Evolutionary conservation across 2,329 filamentous ascomycete species (phyloP), one percentile per base, ranked within the genome.

Genomic region (Phaeosphaeria sp.): DNA sequence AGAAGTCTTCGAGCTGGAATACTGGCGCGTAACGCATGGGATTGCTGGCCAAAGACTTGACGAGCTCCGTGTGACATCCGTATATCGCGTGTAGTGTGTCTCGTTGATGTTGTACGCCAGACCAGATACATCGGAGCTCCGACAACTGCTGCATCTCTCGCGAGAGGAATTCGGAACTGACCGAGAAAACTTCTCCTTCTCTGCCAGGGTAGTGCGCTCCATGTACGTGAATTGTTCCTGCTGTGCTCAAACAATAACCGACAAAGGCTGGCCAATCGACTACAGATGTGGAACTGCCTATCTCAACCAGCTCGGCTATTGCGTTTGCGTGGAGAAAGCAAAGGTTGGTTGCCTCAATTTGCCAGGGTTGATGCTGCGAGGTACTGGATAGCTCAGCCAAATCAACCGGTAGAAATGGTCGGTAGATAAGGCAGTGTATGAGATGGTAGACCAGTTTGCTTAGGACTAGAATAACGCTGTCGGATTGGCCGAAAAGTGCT

Each of bases 361-460:
- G 92, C 92, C 92, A 96, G 25, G 91, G 93, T 72, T 96, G 92
- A 65, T 96, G 91, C 69, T 96, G 92, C 1, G 90, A 90, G 0
- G 86, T 89, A 15, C 90, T 90, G 13, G 90, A 87, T 6, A 96
- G 84, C 73, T 96, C 92, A 22, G 89, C 86, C 3, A 96, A 82
- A 73, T 96, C 90, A 60, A 96, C 90, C 0, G 92, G 92, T 6
- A 96, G 81, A 75, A 96, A 96, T 0, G 92, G 92, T 17, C 92
- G 87, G 72, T 96, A 96, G 44, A 96, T 89, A 50, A 96, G 82
- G 70, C 92, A 96, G 77, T 96, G 91, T 46, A 95, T 89, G 15
- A 95, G 83, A 71, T 96, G 92, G 68, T 95, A 96, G 27, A 96
- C 88, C 43, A 95, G 83, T 76, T 95, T 96, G 83, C 91, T 92